A percentile compares a stretch with the other conserved stretches of the same genome.
phyloP scores from a whole-genome alignment of 148 eudicot genomes.

The Chenopodium quinoa region DNA sequence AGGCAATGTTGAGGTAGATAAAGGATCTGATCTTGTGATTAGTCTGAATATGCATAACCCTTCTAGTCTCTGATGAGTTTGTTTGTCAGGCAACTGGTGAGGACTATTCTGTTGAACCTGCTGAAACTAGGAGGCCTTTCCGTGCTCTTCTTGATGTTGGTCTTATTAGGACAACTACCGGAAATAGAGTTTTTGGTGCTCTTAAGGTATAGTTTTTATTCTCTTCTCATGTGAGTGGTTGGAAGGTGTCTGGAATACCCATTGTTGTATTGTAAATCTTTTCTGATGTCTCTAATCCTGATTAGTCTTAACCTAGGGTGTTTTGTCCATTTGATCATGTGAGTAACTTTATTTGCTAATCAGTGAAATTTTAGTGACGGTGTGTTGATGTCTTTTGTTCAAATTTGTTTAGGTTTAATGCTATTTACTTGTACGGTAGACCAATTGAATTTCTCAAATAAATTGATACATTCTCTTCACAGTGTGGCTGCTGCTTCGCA shows the following conservation, averaged over 20 bases:
- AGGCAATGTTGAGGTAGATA: conserved; percentile 73
- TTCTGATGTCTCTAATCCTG: too few relatives aligned
- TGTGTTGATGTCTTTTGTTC: not conserved
- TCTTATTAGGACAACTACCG: conserved; percentile 75
- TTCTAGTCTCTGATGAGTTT: not conserved
- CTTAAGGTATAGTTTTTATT: conserved; percentile 48
- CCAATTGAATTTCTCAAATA: too few relatives aligned
- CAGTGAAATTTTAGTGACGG: not conserved
- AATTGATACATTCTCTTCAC: too few relatives aligned
- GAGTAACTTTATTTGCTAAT: not conserved
- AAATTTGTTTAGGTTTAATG: too few relatives aligned
- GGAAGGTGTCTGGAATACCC: not conserved
- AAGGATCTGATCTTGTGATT: not conserved
- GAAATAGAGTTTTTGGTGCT: conserved; percentile 89
- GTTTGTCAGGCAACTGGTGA: conserved; percentile 67
- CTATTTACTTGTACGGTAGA: too few relatives aligned
- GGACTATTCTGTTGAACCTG: conserved; percentile 82
- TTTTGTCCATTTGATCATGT: too few relatives aligned
- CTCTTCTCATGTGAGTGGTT: too few relatives aligned
- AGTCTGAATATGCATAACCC: not conserved
- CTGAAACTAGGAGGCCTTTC: conserved; percentile 76
- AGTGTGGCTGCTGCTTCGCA: too few relatives aligned
- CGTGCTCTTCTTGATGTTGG: conserved; percentile 91
- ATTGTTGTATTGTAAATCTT: not conserved
- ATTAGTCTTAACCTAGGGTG: too few relatives aligned